phyloP scores from a whole-genome alignment of 768 basidiomycete genomes.

The Cystoderma amianthinum region DNA sequence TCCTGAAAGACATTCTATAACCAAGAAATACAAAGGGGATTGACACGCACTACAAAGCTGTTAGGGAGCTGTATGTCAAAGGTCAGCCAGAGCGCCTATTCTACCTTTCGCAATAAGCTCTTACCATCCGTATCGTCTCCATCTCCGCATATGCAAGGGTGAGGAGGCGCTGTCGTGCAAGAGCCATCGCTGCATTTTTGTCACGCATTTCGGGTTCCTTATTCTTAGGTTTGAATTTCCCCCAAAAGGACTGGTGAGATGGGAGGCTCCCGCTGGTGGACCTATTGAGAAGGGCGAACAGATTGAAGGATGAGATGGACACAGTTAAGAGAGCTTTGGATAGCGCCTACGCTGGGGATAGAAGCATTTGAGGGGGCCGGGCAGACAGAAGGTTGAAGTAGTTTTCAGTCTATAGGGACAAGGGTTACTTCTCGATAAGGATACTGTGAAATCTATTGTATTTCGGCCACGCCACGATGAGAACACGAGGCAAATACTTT shows the following conservation, averaged over 20 bases:
- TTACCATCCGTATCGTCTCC: slow-evolving; percentile 76
- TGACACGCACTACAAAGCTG: slow-evolving; percentile 49
- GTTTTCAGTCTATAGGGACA: slow-evolving; percentile 13
- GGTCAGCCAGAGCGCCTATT: too few relatives aligned
- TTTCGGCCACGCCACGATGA: slow-evolving; percentile 32
- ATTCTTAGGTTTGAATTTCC: slow-evolving; percentile 66
- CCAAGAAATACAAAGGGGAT: neutral
- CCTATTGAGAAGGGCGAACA: slow-evolving; percentile 39
- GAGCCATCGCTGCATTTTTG: slow-evolving; percentile 53
- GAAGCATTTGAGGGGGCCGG: slow-evolving; percentile 48
- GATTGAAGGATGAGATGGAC: slow-evolving; percentile 19
- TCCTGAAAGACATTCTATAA: slow-evolving; percentile 40
- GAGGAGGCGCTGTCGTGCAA: slow-evolving; percentile 68
- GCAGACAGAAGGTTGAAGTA: slow-evolving; percentile 12
- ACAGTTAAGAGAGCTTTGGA: slow-evolving; percentile 16
- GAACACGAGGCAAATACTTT: slow-evolving; percentile 58
- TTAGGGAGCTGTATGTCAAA: slow-evolving; percentile 72
- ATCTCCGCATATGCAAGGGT: slow-evolving; percentile 80
- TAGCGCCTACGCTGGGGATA: slow-evolving; percentile 67
- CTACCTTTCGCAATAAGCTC: too few relatives aligned
- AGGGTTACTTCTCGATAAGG: slow-evolving; percentile 21
- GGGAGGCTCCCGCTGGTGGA: slow-evolving; percentile 58
- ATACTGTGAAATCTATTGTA: slow-evolving; percentile 12
- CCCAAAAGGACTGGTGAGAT: slow-evolving; percentile 43
- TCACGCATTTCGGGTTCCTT: slow-evolving; percentile 60